Percentiles rank a stretch among this genome's conserved stretches.
Conservation (phyloP, 1,284 basidiomycete species). For the Veloboletus limbatus region DNA sequence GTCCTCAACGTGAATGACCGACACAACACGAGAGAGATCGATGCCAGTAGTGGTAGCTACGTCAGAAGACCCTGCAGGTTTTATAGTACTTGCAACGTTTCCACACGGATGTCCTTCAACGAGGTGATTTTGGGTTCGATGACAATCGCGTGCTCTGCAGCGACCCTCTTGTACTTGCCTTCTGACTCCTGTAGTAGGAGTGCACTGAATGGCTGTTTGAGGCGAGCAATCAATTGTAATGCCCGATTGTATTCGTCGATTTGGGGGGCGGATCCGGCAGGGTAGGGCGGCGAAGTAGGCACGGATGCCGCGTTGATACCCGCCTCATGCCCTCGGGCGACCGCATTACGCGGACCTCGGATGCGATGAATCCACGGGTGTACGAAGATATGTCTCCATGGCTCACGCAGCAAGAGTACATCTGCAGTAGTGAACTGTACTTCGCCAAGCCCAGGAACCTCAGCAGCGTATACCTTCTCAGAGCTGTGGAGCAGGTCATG, state of each 20-base stretch:
- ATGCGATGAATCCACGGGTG: conserved; percentile 4
- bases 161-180: conserved; percentile 3
- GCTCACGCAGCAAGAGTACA: not conserved
- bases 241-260: not conserved
- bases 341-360: not conserved
- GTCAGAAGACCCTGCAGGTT: not conserved
- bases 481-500: not conserved
- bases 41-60: not conserved
- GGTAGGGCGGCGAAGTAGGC: not conserved
- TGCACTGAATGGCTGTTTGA: conserved; percentile 2
- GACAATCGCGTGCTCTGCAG: conserved; percentile 3
- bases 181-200: not conserved
- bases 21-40: too few relatives aligned
- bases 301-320: not conserved
- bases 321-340: not conserved
- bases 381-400: not conserved
- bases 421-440: not conserved
- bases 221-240: not conserved
- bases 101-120: conserved; percentile 1
- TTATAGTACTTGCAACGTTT: conserved; percentile 5
- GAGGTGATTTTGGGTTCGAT: not conserved
- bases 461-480: not conserved
- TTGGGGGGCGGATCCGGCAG: not conserved
- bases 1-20: too few relatives aligned
- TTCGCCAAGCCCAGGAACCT: not conserved